Base-by-base conservation (phyloP, 2,329 filamentous ascomycete species). In the Scolecobasidium constrictum region DNA sequence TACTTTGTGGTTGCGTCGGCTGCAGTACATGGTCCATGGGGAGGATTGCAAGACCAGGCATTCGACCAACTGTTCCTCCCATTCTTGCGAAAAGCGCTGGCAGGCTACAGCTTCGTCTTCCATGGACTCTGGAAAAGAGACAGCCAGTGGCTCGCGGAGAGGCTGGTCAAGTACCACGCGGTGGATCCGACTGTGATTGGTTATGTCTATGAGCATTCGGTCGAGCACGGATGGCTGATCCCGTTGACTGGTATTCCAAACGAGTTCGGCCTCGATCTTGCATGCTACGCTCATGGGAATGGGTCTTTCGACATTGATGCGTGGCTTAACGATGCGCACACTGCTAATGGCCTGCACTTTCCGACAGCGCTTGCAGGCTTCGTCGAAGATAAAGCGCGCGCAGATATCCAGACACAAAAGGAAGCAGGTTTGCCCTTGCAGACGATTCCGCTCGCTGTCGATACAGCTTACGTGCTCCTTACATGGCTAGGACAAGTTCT, bases 71-170 rank as follows among this genome's bases (percentile, higher is more conserved):
- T 90, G 1, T 90, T 95, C 52, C 80, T 85, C 40, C 83, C 83
- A 9, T 95, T 94, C 57, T 70, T 95, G 20, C 75, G 80, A 54
- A 88, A 88, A 60, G 78, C 86, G 13, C 34, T 47, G 9, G 73
- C 80, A 4, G 77, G 88, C 43, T 83, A 86, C 58, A 81, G 88
- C 50, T 93, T 95, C 49, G 90, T 94, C 12, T 74, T 98, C 45
- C 82, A 94, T 56, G 88, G 86, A 46, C 67, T 94, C 4, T 96
- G 90, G 88, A 81, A 83, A 51, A 87, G 92, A 56, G 86, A 96
- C 57, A 84, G 81, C 50, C 74, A 81, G 16, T 96, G 87, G 83
- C 83, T 96, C 13, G 81, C 81, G 7, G 76, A 81, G 49, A 78
- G 84, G 46, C 76, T 98, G 23, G 78, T 90, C 34, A 81, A 87